These are phyloP conservation scores for Diaporthe helianthi DNA, from an alignment of 2,329 filamentous ascomycete genomes.

Conservation along the genomic window DNA sequence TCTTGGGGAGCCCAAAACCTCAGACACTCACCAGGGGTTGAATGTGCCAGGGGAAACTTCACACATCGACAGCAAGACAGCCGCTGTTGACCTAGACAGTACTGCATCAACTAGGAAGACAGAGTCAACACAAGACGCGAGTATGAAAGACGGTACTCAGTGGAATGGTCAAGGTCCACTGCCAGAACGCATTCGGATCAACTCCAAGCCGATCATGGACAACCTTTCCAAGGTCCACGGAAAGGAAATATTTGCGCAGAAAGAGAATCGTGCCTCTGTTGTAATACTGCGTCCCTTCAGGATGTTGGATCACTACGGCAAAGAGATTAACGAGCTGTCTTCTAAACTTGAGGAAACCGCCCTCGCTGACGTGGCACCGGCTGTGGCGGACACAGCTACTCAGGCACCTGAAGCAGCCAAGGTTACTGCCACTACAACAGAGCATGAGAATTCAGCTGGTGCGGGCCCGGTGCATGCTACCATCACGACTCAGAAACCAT, in stretches of 20 bases:
- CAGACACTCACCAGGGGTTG: not conserved
- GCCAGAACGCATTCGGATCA: conserved; percentile 35
- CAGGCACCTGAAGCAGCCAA: too few species aligned
- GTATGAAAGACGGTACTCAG: not conserved
- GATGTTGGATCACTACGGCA: not conserved
- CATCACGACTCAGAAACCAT: not conserved
- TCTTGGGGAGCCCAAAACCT: not conserved
- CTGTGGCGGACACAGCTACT: not conserved
- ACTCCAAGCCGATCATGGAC: conserved; percentile 20
- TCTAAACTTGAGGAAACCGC: not conserved
- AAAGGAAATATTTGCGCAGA: not conserved
- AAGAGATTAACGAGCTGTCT: not conserved
- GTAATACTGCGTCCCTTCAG: not conserved
- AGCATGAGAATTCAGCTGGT: too few species aligned
- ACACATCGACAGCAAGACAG: not conserved
- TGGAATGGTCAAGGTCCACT: not conserved
- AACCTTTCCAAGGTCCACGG: conserved; percentile 18
- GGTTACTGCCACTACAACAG: too few species aligned
- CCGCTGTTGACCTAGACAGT: too few species aligned
- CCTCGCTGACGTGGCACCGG: not conserved
- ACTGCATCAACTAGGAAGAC: too few species aligned
- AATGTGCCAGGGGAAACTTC: too few species aligned
- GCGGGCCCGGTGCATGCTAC: too few species aligned
- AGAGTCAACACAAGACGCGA: not conserved
- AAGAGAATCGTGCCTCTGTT: not conserved